Evolutionary conservation across 805 yeast genomes (phyloP).

Genomic region (Brettanomyces custersianus): DNA sequence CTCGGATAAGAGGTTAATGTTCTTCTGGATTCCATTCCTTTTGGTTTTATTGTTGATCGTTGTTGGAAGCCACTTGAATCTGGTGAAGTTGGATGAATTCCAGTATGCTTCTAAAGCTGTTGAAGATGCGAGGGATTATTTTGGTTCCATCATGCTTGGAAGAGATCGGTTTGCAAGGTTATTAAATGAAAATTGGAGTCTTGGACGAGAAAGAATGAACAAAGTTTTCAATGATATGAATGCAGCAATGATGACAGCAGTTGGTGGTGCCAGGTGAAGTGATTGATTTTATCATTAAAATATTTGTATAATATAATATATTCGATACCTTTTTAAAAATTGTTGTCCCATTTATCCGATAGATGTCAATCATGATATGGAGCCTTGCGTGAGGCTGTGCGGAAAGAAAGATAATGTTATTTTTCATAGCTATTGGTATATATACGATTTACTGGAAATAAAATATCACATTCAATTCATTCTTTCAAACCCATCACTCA

Average conservation of each 20-base stretch:
- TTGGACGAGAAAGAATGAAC: conserved; percentile 24
- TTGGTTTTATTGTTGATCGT: conserved; percentile 40
- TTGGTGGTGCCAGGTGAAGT: conserved; percentile 12
- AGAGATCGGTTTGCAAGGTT: conserved; percentile 28
- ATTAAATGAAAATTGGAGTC: conserved; percentile 25
- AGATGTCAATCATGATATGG: too few relatives aligned
- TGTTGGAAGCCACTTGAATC: conserved; percentile 21
- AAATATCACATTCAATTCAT: too few relatives aligned
- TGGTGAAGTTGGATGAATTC: conserved; percentile 16
- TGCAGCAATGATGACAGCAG: conserved; percentile 31
- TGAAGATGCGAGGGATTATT: conserved; percentile 31
- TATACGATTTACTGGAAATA: too few relatives aligned
- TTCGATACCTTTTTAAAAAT: too few relatives aligned
- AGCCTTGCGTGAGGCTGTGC: too few relatives aligned
- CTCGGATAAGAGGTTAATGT: conserved; percentile 76
- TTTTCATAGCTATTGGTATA: too few relatives aligned
- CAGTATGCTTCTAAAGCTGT: conserved; percentile 21
- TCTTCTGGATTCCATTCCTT: conserved; percentile 84
- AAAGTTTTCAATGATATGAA: conserved; percentile 31
- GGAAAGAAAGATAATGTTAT: too few relatives aligned
- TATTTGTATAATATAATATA: too few relatives aligned
- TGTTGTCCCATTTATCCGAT: too few relatives aligned
- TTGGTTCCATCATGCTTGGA: conserved; percentile 44
- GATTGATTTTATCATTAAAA: too few relatives aligned
- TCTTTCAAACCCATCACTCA: too few relatives aligned